These are phyloP conservation scores for Macrocybe sp. DNA, from an alignment of 1,284 basidiomycete genomes.

Conservation along the genomic window DNA sequence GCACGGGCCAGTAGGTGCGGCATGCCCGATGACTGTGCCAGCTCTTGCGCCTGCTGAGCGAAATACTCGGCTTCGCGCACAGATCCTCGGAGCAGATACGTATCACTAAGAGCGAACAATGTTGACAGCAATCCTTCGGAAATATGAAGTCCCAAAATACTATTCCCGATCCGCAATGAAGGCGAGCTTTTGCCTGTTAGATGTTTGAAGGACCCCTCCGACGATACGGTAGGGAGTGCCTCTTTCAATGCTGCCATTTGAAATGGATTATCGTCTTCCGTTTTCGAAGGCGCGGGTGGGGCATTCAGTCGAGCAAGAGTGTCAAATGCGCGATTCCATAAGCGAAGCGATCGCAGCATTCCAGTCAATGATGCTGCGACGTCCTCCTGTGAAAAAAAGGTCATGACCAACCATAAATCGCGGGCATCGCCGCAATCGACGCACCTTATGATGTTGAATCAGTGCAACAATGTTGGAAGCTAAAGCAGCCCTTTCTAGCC, in stretches of 20 bases:
- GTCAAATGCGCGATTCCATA: conserved; percentile 78
- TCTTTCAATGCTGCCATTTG: conserved; percentile 35
- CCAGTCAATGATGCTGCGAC: conserved; percentile 53
- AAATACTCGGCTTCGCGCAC: conserved; percentile 82
- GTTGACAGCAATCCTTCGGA: conserved; percentile 64
- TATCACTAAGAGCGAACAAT: conserved; percentile 56
- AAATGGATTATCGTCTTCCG: conserved; percentile 55
- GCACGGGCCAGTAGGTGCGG: conserved; percentile 63
- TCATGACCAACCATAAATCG: not conserved
- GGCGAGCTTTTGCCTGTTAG: conserved; percentile 20
- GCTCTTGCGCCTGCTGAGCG: conserved; percentile 62
- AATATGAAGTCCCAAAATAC: conserved; percentile 71
- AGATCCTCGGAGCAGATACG: conserved; percentile 70
- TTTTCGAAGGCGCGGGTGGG: conserved; percentile 26
- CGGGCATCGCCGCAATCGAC: conserved; percentile 11
- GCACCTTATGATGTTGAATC: conserved; percentile 65
- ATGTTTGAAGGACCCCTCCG: conserved; percentile 13
- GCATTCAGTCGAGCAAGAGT: conserved; percentile 59
- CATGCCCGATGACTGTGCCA: conserved; percentile 64
- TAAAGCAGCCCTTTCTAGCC: conserved; percentile 65
- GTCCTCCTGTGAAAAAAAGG: conserved; percentile 51
- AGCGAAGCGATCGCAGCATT: conserved; percentile 67
- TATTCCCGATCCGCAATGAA: conserved; percentile 33
- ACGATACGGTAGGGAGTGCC: conserved; percentile 22
- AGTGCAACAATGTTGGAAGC: conserved; percentile 65